Base-by-base conservation (phyloP, 768 basidiomycete genomes). In the Auricularia cornea region DNA sequence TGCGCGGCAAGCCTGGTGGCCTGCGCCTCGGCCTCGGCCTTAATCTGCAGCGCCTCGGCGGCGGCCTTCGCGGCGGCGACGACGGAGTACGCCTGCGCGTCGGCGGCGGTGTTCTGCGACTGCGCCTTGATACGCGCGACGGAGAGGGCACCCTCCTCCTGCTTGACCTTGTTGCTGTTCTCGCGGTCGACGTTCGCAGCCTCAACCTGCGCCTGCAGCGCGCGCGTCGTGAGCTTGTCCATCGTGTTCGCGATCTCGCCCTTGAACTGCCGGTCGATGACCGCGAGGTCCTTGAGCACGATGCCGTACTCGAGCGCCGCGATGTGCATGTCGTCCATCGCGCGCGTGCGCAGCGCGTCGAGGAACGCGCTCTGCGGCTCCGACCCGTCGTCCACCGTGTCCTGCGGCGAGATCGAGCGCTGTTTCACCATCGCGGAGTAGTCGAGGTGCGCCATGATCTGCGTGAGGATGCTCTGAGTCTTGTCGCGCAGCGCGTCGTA, bases 201-300 rank as follows among this genome's bases (percentile, higher is more conserved):
- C 72, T 93, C 91, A 31, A 93, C 90, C 72, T 94, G 91, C 11
- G 91, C 89, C 71, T 93, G 89, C 40, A 93, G 77, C 26, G 89
- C 91, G 67, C 91, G 82, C 3, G 89, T 89, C 69, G 89, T 92
- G 61, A 92, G 79, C 70, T 90, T 89, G 70, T 92, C 88, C 90
- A 92, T 92, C 1, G 89, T 90, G 30, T 81, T 76, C 1, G 89
- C 91, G 67, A 92, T 91, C 70, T 93, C 90, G 64, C 90, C 48
- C 78, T 93, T 92, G 79, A 93, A 93, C 68, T 92, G 88, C 32
- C 91, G 79, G 70, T 92, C 90, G 63, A 92, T 92, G 62, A 93
- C 91, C 62, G 90, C 91, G 40, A 92, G 83, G 66, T 93, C 91
- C 73, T 90, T 90, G 59, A 93, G 73, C 38, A 88, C 76, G 59